Conservation (phyloP, 169 alveolate species). For the Perkinsus marinus region DNA sequence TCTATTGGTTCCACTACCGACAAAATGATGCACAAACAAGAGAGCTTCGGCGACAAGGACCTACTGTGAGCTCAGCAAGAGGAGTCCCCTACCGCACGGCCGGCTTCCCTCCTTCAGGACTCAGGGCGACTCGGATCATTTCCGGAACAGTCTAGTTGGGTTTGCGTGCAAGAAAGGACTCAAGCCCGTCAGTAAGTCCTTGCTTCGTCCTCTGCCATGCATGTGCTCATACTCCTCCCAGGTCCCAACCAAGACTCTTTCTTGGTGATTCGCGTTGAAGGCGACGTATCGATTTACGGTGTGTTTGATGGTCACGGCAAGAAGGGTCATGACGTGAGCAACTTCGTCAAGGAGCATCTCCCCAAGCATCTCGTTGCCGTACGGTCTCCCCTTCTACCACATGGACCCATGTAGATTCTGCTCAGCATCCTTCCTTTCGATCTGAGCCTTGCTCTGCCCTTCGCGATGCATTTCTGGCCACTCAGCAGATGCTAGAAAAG, state of each 20-base stretch:
- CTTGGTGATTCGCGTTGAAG: constrained; percentile 34
- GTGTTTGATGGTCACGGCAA: constrained; percentile 67
- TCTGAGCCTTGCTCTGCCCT: not conserved
- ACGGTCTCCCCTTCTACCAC: not conserved
- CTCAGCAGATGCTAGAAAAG: not conserved
- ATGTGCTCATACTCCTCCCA: not conserved
- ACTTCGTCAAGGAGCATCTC: constrained; percentile 46
- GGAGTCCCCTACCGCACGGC: not conserved
- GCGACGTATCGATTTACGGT: constrained; percentile 41
- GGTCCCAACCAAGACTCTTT: constrained; percentile 58
- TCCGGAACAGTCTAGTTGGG: constrained; percentile 34
- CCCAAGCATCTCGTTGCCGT: constrained; percentile 15
- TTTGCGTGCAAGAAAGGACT: constrained; percentile 52
- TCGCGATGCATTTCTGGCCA: not conserved
- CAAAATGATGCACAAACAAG: not conserved
- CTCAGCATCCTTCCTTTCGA: not conserved
- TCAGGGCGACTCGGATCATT: not conserved
- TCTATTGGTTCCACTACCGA: not conserved
- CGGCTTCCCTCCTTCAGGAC: not conserved
- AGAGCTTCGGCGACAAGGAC: not conserved
- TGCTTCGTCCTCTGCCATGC: not conserved
- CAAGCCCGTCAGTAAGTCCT: constrained; percentile 35
- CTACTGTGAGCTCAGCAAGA: not conserved
- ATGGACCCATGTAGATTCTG: not conserved
- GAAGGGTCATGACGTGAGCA: constrained; percentile 60